Percentiles rank a stretch among this genome's conserved stretches.
Conservation (phyloP, 371 early-diverging fungal species). For the Parasitella parasitica region DNA sequence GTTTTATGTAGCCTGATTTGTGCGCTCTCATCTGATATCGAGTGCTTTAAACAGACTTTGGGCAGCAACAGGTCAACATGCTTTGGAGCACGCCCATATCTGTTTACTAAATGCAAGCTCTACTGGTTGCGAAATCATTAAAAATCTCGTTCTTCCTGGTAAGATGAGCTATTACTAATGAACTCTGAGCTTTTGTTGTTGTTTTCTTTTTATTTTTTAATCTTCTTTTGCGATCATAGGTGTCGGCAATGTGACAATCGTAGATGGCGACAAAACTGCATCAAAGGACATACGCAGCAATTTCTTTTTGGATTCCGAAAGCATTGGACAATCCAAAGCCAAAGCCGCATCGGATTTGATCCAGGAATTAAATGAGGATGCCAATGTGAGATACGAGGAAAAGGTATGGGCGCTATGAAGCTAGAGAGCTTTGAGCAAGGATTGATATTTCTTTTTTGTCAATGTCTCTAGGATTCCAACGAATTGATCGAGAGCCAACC, state of each 20-base stretch:
- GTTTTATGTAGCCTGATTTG: neutral
- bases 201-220: no score
- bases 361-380: conserved; percentile 87
- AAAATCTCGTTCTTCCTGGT: conserved; percentile 95
- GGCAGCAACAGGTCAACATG: conserved; percentile 88
- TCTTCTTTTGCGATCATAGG: conserved; percentile 66
- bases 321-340: conserved; percentile 69
- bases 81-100: conserved; percentile 80
- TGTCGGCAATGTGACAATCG: conserved; percentile 82
- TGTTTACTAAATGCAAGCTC: conserved; percentile 83
- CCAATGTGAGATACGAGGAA: conserved; percentile 53
- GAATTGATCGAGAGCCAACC: conserved; percentile 54
- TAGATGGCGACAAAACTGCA: conserved; percentile 69
- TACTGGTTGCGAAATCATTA: conserved; percentile 87
- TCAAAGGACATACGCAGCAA: conserved; percentile 78
- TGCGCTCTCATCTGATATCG: neutral
- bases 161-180: no score
- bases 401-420: conserved; percentile 45
- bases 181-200: no score
- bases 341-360: conserved; percentile 65
- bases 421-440: neutral
- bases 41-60: conserved; percentile 68
- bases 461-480: conserved; percentile 26
- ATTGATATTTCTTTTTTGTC: neutral
- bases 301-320: conserved; percentile 79